phyloP scores from a whole-genome alignment of 345 rosid genomes.

The Barbarea vulgaris region DNA sequence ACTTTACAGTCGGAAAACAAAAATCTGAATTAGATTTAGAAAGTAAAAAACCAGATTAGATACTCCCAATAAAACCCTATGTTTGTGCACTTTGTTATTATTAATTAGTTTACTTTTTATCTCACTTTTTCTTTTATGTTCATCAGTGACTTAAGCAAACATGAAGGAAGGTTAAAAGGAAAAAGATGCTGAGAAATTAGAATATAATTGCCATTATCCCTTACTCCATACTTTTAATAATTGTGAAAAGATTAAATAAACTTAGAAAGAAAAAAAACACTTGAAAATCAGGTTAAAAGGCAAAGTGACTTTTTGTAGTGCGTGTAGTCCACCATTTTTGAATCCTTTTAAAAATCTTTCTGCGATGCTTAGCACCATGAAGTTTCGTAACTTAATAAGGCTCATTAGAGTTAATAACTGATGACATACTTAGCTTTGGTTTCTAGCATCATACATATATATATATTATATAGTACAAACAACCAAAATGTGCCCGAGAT shows the following conservation, averaged over 20 bases:
- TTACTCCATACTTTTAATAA: constrained; percentile 6
- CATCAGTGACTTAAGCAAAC: constrained; percentile 31
- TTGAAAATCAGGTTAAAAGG: constrained; percentile 39
- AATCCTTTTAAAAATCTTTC: constrained; percentile 16
- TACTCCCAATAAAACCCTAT: constrained; percentile 9
- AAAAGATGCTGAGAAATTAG: constrained; percentile 16
- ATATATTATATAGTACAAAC: not conserved
- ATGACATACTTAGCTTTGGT: not conserved
- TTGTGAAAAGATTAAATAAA: not conserved
- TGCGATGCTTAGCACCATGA: constrained; percentile 23
- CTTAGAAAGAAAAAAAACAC: not conserved
- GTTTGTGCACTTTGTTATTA: constrained; percentile 25
- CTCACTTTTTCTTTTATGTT: constrained; percentile 23
- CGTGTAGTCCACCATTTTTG: constrained; percentile 27
- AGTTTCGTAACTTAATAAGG: constrained; percentile 17
- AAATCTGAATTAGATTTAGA: not conserved
- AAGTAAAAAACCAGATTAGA: constrained; percentile 10
- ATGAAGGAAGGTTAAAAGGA: constrained; percentile 25
- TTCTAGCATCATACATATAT: not conserved
- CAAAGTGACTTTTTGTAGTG: constrained; percentile 16
- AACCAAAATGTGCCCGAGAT: not conserved
- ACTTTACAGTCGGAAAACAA: not conserved
- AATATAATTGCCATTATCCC: constrained; percentile 21
- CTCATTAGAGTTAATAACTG: not conserved
- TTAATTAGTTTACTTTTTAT: constrained; percentile 7